Conservation (phyloP, 2,329 filamentous ascomycete genomes). For the Talaromyces sp. region DNA sequence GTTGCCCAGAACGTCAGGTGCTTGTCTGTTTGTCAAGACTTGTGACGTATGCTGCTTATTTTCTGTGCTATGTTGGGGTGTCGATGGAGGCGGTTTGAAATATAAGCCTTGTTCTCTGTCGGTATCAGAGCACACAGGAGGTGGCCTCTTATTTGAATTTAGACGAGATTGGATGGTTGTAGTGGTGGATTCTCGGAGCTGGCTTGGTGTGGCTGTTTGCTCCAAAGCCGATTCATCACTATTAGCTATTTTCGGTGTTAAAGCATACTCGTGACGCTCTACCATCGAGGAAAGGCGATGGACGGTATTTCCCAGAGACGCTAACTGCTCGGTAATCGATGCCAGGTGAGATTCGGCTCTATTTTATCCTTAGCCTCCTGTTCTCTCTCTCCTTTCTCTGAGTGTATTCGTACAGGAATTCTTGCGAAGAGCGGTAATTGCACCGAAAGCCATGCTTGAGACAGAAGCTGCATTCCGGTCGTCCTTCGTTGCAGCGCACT, state of each 20-base stretch:
- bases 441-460: slow-evolving; percentile 2
- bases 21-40: background rate
- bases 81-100: background rate
- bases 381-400: background rate
- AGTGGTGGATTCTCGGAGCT: background rate
- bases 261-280: background rate
- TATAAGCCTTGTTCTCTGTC: background rate
- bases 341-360: background rate
- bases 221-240: background rate
- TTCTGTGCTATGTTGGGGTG: background rate
- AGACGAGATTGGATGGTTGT: background rate
- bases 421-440: background rate
- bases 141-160: background rate
- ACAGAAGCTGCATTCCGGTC: slow-evolving; percentile 1
- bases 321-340: background rate
- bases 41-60: background rate
- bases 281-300: background rate
- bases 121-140: background rate
- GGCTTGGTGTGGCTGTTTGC: background rate
- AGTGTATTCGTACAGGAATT: background rate
- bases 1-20: background rate
- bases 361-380: background rate
- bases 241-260: background rate
- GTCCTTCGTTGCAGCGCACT: slow-evolving; percentile 1
- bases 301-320: background rate